Percentiles rank a stretch among this genome's conserved stretches.
phyloP scores from a whole-genome alignment of 306 rosid genomes.

The Cyamopsis tetragonoloba region DNA sequence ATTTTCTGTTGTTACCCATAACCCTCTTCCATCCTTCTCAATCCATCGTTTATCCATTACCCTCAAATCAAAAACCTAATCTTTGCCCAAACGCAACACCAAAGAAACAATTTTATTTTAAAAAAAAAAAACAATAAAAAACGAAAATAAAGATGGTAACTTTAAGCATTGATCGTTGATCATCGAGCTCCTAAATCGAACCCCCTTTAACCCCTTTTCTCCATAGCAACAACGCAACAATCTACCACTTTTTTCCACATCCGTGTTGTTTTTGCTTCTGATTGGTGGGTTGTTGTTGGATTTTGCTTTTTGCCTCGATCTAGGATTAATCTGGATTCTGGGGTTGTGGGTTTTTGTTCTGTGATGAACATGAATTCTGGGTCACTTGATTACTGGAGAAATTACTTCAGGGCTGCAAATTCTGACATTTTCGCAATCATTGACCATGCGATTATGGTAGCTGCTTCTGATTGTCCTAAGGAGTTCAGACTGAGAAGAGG shows the following conservation, averaged over 20 bases:
- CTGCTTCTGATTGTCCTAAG: conserved; percentile 73
- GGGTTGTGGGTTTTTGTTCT: neutral
- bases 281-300: conserved; percentile 4
- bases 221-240: neutral
- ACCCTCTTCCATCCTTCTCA: neutral
- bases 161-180: conserved; percentile 14
- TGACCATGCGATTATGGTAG: conserved; percentile 76
- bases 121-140: neutral
- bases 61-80: conserved; percentile 2
- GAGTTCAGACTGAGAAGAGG: conserved; percentile 67
- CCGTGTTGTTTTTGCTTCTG: neutral
- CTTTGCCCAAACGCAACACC: conserved; percentile 4
- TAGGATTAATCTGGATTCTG: neutral
- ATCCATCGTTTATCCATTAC: conserved; percentile 15
- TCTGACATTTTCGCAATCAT: conserved; percentile 67
- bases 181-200: conserved; percentile 3
- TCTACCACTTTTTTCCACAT: neutral
- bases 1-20: neutral
- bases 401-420: conserved; percentile 57
- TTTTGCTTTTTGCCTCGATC: neutral
- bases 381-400: conserved; percentile 66
- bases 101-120: neutral
- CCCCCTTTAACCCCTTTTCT: neutral
- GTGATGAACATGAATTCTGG: conserved; percentile 44
- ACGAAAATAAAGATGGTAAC: neutral